Evolutionary conservation across 192 early-diverging fungal genomes (phyloP).

Genomic region (Chytriomyces sp.): DNA sequence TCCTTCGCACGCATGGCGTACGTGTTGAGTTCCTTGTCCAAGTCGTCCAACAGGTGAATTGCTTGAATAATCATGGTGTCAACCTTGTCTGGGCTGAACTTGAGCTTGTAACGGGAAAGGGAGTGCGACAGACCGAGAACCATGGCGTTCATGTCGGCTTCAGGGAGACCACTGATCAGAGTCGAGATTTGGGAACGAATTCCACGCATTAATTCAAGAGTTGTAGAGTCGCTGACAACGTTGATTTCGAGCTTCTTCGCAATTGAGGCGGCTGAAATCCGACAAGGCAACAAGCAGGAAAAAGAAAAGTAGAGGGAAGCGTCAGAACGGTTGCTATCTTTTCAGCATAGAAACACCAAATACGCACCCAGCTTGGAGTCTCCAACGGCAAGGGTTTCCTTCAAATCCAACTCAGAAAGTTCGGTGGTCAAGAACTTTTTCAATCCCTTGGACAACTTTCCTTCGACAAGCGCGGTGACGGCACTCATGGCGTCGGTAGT

Average conservation of each 20-base stretch:
- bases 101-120: constrained; percentile 98
- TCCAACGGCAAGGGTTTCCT: constrained; percentile 88
- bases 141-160: constrained; percentile 93
- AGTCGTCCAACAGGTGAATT: constrained; percentile 92
- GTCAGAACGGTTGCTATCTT: neutral
- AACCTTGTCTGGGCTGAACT: constrained; percentile 99
- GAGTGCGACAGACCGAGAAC: constrained; percentile 98
- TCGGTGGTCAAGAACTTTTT: constrained; percentile 89
- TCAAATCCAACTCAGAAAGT: constrained; percentile 84
- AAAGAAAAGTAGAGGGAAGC: constrained; percentile 1
- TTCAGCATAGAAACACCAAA: neutral
- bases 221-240: constrained; percentile 79
- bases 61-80: constrained; percentile 99
- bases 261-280: constrained; percentile 55
- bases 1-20: constrained; percentile 98
- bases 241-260: constrained; percentile 87
- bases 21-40: constrained; percentile 99
- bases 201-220: constrained; percentile 93
- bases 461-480: constrained; percentile 94
- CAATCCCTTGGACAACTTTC: constrained; percentile 93
- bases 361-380: constrained; percentile 90
- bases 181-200: constrained; percentile 92
- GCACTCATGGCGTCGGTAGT: constrained; percentile 96
- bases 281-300: neutral
- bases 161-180: constrained; percentile 83